These are phyloP conservation scores for Pythium phragmiticola DNA, from an alignment of 352 stramenopile genomes.

Conservation along the genomic window DNA sequence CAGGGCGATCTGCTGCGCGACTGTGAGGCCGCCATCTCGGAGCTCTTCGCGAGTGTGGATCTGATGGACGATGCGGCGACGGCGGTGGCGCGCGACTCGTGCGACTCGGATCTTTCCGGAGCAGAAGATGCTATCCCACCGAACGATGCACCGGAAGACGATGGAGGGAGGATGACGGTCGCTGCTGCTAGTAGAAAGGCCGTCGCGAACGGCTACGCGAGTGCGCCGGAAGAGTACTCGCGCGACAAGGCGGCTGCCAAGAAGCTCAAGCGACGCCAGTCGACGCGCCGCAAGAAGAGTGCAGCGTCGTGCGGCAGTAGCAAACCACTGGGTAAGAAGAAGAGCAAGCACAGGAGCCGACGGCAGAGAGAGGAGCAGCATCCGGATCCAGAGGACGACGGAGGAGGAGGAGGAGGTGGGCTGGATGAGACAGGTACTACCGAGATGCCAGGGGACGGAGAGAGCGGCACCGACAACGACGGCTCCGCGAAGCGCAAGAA, in stretches of 20 bases:
- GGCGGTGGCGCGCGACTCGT: constrained; percentile 11
- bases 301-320: not conserved
- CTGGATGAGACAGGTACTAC: constrained; percentile 7
- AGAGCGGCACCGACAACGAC: constrained; percentile 18
- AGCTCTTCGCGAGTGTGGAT: constrained; percentile 39
- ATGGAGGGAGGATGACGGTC: constrained; percentile 1
- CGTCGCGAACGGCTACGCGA: constrained; percentile 31
- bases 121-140: constrained; percentile 67
- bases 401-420: constrained; percentile 8
- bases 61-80: constrained; percentile 24
- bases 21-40: constrained; percentile 59
- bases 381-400: not conserved
- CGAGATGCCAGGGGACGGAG: not conserved
- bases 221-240: constrained; percentile 32
- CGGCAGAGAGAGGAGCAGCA: not conserved
- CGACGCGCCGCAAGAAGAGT: constrained; percentile 12
- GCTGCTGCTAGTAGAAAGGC: not conserved
- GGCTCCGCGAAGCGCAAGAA: not conserved
- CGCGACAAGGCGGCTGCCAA: not conserved
- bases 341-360: not conserved
- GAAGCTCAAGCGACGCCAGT: constrained; percentile 17
- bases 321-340: constrained; percentile 33
- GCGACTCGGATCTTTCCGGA: constrained; percentile 66
- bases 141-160: constrained; percentile 16
- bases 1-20: constrained; percentile 49